Conservation (phyloP, 2,329 filamentous ascomycete species). For the Neoarthrinium moseri region DNA sequence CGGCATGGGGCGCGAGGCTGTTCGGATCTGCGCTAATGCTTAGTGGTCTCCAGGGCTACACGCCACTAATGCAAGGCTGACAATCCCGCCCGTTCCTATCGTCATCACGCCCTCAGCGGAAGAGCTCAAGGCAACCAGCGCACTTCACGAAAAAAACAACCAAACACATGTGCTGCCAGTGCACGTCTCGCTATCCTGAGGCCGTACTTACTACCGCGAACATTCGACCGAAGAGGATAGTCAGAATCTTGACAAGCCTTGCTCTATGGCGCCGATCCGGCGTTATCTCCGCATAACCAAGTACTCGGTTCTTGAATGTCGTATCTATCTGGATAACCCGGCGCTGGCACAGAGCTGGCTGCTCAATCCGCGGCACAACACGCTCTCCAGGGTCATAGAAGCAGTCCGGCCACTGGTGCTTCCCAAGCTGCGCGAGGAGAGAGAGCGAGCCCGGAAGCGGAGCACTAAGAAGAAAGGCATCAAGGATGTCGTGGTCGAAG, state of each 20-base stretch:
- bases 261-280: conserved; percentile 84
- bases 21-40: conserved; percentile 3
- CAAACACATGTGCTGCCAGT: background rate
- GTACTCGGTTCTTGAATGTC: conserved; percentile 92
- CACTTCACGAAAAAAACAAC: background rate
- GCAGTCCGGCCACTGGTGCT: conserved; percentile 82
- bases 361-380: conserved; percentile 70
- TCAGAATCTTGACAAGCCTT: too few species aligned
- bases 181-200: background rate
- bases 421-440: conserved; percentile 84
- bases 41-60: background rate
- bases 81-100: background rate
- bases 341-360: conserved; percentile 81
- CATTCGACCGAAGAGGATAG: background rate
- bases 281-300: conserved; percentile 90
- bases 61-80: conserved; percentile 7
- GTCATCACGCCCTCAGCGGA: background rate
- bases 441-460: conserved; percentile 54
- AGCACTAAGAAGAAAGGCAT: conserved; percentile 74
- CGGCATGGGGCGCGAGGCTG: background rate
- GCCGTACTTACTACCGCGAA: background rate
- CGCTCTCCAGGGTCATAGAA: conserved; percentile 80
- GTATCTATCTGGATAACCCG: conserved; percentile 93
- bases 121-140: background rate
- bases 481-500: conserved; percentile 83